Conservation (phyloP, 805 yeast species). For the Tetrapisispora phaffii region DNA sequence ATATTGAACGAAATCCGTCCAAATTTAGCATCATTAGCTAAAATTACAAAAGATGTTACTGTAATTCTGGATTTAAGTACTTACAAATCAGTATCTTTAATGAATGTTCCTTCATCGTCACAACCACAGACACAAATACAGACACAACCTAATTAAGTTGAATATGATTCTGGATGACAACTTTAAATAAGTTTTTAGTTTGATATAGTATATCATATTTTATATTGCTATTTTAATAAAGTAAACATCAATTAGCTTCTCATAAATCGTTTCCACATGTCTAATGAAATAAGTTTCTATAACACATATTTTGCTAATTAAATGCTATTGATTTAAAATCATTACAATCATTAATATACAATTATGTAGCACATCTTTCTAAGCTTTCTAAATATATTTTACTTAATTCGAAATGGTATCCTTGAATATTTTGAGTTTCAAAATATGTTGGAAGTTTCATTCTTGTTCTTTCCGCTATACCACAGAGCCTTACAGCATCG, state of each 20-base stretch:
- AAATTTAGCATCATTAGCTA: slow-evolving; percentile 69
- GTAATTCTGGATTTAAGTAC: slow-evolving; percentile 66
- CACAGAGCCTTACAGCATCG: slow-evolving; percentile 41
- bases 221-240: no score
- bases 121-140: slow-evolving; percentile 3
- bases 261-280: no score
- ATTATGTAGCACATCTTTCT: slow-evolving; percentile 24
- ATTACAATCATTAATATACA: no score
- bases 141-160: no score
- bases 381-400: slow-evolving; percentile 36
- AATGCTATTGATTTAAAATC: not conserved
- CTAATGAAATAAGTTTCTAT: no score
- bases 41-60: slow-evolving; percentile 86
- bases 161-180: no score
- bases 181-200: no score
- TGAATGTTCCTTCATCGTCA: slow-evolving; percentile 5
- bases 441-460: slow-evolving; percentile 31
- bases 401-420: slow-evolving; percentile 37
- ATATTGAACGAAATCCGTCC: slow-evolving; percentile 70
- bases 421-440: slow-evolving; percentile 29
- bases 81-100: slow-evolving; percentile 30
- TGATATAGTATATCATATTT: no score
- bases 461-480: slow-evolving; percentile 46
- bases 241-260: no score
- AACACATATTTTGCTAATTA: no score